Conservation (phyloP, 176 grass and related monocot genomes). For the Carex myosuroides region DNA sequence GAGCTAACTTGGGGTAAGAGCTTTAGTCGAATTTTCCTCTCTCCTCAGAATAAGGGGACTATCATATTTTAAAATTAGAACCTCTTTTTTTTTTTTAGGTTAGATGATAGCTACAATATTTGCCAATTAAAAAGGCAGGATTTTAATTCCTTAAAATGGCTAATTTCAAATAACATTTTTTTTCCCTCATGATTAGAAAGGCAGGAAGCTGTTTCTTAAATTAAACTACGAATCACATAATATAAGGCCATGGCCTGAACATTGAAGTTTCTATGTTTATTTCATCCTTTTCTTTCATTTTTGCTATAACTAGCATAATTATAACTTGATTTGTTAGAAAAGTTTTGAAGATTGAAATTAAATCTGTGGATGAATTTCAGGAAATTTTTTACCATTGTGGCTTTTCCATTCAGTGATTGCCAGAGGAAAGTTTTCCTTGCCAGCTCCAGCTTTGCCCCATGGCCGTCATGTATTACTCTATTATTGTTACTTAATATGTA, state of each 20-base stretch:
- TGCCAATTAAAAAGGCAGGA: not conserved
- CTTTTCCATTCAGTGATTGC: conserved; percentile 79
- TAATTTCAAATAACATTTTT: not conserved
- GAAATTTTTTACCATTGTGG: conserved; percentile 92
- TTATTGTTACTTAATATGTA: not conserved
- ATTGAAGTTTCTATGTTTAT: not conserved
- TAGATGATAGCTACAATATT: not conserved
- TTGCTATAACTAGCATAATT: not conserved
- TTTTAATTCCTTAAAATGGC: not conserved
- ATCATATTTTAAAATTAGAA: not conserved
- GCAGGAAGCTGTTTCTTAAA: not conserved
- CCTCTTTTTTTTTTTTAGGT: not conserved
- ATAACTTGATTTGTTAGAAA: not conserved
- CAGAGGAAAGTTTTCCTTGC: conserved; percentile 88
- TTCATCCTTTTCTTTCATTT: not conserved
- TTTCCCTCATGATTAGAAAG: not conserved
- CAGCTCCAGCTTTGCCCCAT: conserved; percentile 88
- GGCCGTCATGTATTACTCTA: conserved; percentile 65
- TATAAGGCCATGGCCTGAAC: not conserved
- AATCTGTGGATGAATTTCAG: conserved; percentile 29
- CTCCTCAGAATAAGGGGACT: not conserved
- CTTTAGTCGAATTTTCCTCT: not conserved
- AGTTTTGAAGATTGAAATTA: not conserved
- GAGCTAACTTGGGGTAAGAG: not conserved
- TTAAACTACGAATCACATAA: not conserved